Conservation (phyloP, 1,284 basidiomycete genomes). For the Trametes versicolor region DNA sequence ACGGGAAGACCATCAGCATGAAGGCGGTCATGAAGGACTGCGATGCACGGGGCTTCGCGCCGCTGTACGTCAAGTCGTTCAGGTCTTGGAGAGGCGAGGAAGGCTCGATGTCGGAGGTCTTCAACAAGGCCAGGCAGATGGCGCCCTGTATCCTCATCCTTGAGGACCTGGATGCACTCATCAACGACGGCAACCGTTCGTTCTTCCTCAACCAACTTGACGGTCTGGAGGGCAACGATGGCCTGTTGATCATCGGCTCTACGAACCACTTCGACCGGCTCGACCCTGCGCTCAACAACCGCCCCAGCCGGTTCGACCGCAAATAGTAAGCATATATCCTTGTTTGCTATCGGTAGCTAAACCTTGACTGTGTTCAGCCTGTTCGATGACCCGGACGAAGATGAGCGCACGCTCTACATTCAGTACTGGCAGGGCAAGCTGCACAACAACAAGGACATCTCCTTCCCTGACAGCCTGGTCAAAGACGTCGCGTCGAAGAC, state of each 20-base stretch:
- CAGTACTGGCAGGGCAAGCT: constrained; percentile 85
- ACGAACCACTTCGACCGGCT: constrained; percentile 86
- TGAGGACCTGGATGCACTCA: constrained; percentile 85
- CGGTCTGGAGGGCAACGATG: constrained; percentile 79
- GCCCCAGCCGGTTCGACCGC: constrained; percentile 86
- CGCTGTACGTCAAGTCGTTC: constrained; percentile 84
- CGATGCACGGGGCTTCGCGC: constrained; percentile 63
- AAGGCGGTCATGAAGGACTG: constrained; percentile 80
- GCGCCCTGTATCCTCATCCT: constrained; percentile 81
- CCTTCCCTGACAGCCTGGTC: constrained; percentile 72
- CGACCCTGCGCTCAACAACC: constrained; percentile 76
- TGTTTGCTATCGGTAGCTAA: not conserved
- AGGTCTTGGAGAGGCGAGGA: constrained; percentile 73
- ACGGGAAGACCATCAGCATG: constrained; percentile 86
- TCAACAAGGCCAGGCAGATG: constrained; percentile 70
- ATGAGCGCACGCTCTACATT: constrained; percentile 72
- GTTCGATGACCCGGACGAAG: constrained; percentile 71
- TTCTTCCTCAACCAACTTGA: constrained; percentile 90
- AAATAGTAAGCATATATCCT: constrained; percentile 68
- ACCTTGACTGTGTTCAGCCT: constrained; percentile 48
- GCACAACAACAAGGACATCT: constrained; percentile 62
- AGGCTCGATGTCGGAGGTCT: constrained; percentile 68
- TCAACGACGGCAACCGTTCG: constrained; percentile 79
- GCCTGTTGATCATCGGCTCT: constrained; percentile 79
- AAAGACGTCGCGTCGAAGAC: constrained; percentile 68